Evolutionary conservation across 1,284 basidiomycete genomes (phyloP).

Genomic region (Schizophyllum amplum): DNA sequence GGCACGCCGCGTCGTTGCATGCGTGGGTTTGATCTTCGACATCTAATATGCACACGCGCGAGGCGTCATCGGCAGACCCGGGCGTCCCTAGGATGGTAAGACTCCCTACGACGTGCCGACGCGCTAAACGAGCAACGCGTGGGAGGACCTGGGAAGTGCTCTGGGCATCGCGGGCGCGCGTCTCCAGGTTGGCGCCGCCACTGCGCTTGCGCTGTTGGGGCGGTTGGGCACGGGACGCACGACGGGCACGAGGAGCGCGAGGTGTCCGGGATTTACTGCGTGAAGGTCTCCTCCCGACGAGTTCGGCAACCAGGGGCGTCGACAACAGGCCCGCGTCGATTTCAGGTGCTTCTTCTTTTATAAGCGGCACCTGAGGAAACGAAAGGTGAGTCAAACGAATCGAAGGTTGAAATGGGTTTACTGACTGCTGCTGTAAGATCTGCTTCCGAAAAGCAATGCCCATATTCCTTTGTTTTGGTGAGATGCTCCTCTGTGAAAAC

Average conservation of each 20-base stretch:
- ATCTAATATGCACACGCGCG: not conserved
- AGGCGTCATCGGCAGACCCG: not conserved
- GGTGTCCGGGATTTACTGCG: no score
- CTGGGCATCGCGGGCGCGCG: not conserved
- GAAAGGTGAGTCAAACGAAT: no score
- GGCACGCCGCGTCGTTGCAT: not conserved
- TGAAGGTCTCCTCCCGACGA: no score
- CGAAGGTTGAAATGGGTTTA: no score
- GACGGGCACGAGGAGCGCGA: no score
- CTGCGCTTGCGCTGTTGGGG: not conserved
- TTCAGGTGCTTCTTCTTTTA: no score
- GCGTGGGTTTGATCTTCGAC: not conserved
- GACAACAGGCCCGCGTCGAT: no score
- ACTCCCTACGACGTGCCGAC: not conserved
- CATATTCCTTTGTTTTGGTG: no score
- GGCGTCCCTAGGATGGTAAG: not conserved
- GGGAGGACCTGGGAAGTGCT: not conserved
- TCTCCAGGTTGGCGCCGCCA: no score
- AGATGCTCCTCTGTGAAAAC: no score
- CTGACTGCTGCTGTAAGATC: not conserved
- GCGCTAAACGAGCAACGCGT: not conserved
- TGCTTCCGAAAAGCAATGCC: slow-evolving; percentile 2
- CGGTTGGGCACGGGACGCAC: not conserved
- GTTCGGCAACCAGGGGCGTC: no score
- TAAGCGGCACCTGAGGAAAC: no score